Percentiles rank a stretch among this genome's conserved stretches.
Conservation (phyloP, 2,329 filamentous ascomycete species). For the Aspergillus neoniger region DNA sequence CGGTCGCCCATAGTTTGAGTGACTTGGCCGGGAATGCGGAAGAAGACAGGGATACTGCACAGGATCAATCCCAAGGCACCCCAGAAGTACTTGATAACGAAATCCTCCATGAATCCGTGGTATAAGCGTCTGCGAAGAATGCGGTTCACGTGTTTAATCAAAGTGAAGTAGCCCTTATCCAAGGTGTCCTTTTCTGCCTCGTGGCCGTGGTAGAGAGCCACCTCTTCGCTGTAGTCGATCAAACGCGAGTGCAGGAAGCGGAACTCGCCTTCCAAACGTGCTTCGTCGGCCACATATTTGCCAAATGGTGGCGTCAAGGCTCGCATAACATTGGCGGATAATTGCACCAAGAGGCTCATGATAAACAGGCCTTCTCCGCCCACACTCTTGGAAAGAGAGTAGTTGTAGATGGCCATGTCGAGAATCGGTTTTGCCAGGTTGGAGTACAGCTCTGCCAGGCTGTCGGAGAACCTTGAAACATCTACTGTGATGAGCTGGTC, state of each 20-base stretch:
- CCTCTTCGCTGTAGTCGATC: constrained; percentile 94
- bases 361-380: constrained; percentile 93
- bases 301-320: constrained; percentile 94
- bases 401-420: constrained; percentile 97
- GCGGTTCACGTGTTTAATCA: constrained; percentile 98
- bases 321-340: constrained; percentile 91
- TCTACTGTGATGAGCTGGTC: constrained; percentile 97
- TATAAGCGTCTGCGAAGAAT: constrained; percentile 89
- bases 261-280: constrained; percentile 91
- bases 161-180: constrained; percentile 97
- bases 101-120: constrained; percentile 99
- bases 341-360: constrained; percentile 90
- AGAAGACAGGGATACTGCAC: constrained; percentile 93
- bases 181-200: constrained; percentile 93
- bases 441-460: constrained; percentile 89
- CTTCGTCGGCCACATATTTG: constrained; percentile 96
- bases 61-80: constrained; percentile 87
- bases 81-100: constrained; percentile 99
- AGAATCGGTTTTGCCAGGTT: constrained; percentile 93
- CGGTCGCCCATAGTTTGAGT: constrained; percentile 54
- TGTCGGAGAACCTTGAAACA: constrained; percentile 94
- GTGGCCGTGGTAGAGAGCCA: constrained; percentile 88
- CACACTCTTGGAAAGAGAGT: constrained; percentile 89
- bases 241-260: constrained; percentile 90
- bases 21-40: constrained; percentile 77